Percentiles rank a stretch among this genome's conserved stretches.
Evolutionary conservation across 768 basidiomycete species (phyloP).

Genomic region (Leccinum imitatum): DNA sequence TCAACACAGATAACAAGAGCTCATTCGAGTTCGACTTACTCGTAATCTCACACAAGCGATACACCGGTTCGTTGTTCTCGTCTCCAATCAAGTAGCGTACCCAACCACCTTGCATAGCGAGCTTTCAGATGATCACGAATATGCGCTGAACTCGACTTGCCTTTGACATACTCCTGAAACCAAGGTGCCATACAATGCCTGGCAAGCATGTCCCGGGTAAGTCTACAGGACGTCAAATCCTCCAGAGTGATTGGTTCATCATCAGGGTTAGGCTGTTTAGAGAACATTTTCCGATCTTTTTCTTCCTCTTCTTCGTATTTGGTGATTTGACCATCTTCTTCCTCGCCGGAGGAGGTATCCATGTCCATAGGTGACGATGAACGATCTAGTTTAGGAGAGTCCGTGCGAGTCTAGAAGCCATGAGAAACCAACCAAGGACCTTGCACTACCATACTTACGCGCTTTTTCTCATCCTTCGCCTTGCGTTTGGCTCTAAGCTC

Average conservation of each 20-base stretch:
- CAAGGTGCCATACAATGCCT: slow-evolving; percentile 74
- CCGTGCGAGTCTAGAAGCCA: slow-evolving; percentile 41
- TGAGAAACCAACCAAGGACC: slow-evolving; percentile 10
- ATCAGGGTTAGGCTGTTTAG: slow-evolving; percentile 40
- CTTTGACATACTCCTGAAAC: slow-evolving; percentile 83
- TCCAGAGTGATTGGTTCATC: slow-evolving; percentile 51
- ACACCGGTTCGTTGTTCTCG: slow-evolving; percentile 58
- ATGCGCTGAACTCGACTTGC: slow-evolving; percentile 38
- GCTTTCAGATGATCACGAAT: slow-evolving; percentile 9
- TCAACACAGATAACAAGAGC: slow-evolving; percentile 4
- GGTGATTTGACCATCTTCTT: slow-evolving; percentile 74
- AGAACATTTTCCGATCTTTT: slow-evolving; percentile 51
- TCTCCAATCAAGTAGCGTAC: slow-evolving; percentile 80
- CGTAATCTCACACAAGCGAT: slow-evolving; percentile 78
- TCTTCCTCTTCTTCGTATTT: slow-evolving; percentile 75
- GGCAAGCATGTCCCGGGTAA: slow-evolving; percentile 71
- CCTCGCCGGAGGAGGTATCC: slow-evolving; percentile 79
- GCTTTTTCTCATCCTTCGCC: slow-evolving; percentile 86
- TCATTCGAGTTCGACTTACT: slow-evolving; percentile 50
- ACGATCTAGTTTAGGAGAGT: slow-evolving; percentile 66
- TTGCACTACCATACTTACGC: slow-evolving; percentile 46
- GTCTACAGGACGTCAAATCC: slow-evolving; percentile 59
- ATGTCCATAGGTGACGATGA: slow-evolving; percentile 84
- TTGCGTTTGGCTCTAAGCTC: slow-evolving; percentile 85
- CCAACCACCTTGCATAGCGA: slow-evolving; percentile 60